Evolutionary conservation across 192 early-diverging fungal genomes (phyloP).

Genomic region (Polychytrium aggregatum): DNA sequence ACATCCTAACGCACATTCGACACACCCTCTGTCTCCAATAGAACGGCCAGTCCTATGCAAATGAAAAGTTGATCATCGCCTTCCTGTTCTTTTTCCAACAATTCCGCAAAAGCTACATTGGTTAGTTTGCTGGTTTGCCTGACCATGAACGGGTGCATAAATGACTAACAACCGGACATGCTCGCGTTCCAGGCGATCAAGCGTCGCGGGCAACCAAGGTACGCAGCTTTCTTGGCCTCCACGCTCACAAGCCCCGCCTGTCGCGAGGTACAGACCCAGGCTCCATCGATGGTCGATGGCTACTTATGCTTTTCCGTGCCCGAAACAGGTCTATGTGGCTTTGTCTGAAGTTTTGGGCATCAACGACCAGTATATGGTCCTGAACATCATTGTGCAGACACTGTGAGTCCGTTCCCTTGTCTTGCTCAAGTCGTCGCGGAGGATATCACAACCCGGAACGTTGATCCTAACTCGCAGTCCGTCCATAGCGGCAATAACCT

Average conservation of each 20-base stretch:
- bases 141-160: too few species aligned
- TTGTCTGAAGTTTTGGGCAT: constrained; percentile 58
- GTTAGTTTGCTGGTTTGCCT: too few species aligned
- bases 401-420: constrained; percentile 27
- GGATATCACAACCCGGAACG: too few species aligned
- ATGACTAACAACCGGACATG: too few species aligned
- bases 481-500: constrained; percentile 41
- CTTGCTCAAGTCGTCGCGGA: not conserved
- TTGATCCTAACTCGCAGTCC: too few species aligned
- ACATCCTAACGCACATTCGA: not conserved
- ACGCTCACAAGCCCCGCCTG: constrained; percentile 26
- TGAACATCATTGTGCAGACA: constrained; percentile 56
- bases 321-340: constrained; percentile 50
- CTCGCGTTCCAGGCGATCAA: too few species aligned
- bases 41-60: constrained; percentile 57
- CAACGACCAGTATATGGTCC: constrained; percentile 37
- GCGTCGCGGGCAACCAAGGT: too few species aligned
- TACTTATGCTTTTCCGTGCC: too few species aligned
- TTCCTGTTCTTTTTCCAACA: constrained; percentile 68
- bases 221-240: not conserved
- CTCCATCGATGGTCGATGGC: too few species aligned
- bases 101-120: constrained; percentile 73
- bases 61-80: constrained; percentile 60
- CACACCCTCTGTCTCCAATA: not conserved
- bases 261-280: not conserved